Conservation (phyloP, 139 green algal species). For the Chlamydomonas sphaeroides region DNA sequence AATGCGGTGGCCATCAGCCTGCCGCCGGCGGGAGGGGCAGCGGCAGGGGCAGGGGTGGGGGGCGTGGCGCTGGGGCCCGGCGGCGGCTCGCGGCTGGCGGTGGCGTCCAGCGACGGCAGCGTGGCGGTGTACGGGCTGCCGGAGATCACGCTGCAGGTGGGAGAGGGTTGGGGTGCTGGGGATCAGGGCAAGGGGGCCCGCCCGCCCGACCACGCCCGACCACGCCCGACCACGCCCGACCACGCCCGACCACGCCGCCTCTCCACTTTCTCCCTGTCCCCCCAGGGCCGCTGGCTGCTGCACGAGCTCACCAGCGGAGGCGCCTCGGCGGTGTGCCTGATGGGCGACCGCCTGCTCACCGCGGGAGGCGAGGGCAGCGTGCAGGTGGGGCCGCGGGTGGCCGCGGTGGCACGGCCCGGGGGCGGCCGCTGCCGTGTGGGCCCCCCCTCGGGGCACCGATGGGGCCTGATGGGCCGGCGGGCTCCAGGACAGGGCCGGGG, state of each 20-base stretch:
- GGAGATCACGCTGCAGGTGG: conserved; percentile 20
- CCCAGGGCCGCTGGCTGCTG: conserved; percentile 34
- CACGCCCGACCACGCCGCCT: no score
- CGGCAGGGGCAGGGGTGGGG: not conserved
- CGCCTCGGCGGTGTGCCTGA: not conserved
- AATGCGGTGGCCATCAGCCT: not conserved
- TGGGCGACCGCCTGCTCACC: conserved; percentile 20
- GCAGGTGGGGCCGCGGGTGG: not conserved
- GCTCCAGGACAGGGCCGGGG: no score
- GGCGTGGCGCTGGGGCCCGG: not conserved
- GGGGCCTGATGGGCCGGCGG: no score
- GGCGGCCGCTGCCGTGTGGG: no score
- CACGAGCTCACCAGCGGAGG: conserved; percentile 17
- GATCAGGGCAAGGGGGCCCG: no score
- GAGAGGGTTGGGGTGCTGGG: no score
- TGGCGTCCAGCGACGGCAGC: conserved; percentile 14
- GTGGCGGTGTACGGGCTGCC: conserved; percentile 39
- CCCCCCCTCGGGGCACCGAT: no score
- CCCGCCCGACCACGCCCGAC: no score
- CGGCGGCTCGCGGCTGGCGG: conserved; percentile 26
- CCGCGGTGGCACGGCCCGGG: no score
- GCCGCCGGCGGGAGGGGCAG: not conserved
- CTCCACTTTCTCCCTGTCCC: no score
- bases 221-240: no score
- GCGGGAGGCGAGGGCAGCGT: conserved; percentile 17